phyloP scores from a whole-genome alignment of 208 protist species.

The Acanthamoeba castellanii region DNA sequence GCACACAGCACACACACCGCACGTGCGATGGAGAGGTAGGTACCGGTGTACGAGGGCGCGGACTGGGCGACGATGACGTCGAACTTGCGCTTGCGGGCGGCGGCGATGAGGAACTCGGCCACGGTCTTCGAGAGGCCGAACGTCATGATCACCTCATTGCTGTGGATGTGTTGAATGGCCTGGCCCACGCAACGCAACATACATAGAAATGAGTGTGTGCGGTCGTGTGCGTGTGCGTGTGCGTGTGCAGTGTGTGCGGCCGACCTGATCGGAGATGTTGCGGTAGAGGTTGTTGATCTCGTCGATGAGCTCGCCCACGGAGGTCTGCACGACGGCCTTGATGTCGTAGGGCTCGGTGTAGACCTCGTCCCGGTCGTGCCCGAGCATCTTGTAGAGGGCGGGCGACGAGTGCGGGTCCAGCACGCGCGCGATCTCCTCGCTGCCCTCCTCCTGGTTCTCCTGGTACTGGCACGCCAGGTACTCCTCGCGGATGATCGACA shows the following conservation, averaged over 20 bases:
- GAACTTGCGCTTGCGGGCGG: constrained; percentile 91
- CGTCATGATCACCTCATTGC: constrained; percentile 92
- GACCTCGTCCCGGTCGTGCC: constrained; percentile 64
- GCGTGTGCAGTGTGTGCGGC: no score
- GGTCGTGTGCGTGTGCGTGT: no score
- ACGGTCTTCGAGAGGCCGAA: constrained; percentile 90
- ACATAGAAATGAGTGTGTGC: no score
- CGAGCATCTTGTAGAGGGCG: constrained; percentile 70
- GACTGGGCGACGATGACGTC: constrained; percentile 96
- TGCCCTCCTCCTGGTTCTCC: constrained; percentile 70
- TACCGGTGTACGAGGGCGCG: constrained; percentile 87
- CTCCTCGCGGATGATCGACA: constrained; percentile 92
- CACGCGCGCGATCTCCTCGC: constrained; percentile 67
- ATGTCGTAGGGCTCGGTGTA: constrained; percentile 75
- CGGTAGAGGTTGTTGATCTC: constrained; percentile 86
- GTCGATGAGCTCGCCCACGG: constrained; percentile 87
- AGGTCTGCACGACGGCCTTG: constrained; percentile 87
- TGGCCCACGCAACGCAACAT: no score
- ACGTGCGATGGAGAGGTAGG: neutral
- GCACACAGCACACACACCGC: neutral
- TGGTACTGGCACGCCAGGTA: constrained; percentile 75
- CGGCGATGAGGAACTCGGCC: constrained; percentile 88
- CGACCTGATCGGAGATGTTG: constrained; percentile 84
- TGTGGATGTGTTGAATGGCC: constrained; percentile 90
- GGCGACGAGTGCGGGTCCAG: constrained; percentile 68